Conservation (phyloP, 495 filamentous ascomycete genomes). For the Tuber brumale region DNA sequence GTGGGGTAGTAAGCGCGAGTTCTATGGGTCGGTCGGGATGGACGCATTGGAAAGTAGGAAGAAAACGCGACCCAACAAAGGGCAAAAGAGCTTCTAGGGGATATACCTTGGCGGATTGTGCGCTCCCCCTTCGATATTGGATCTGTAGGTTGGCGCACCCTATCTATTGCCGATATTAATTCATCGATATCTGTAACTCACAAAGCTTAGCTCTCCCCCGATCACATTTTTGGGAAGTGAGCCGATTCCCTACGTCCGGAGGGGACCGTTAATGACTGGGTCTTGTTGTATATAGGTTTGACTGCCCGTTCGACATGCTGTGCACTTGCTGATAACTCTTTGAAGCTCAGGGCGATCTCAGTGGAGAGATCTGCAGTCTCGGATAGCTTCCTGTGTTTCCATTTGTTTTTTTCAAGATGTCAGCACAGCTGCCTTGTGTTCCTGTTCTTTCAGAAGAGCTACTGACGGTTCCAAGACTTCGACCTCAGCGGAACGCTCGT, state of each 20-base stretch:
- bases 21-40: background rate
- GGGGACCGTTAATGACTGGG: too few relatives aligned
- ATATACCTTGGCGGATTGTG: slow-evolving; percentile 75
- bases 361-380: too few relatives aligned
- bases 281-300: slow-evolving; percentile 84
- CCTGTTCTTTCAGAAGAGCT: too few relatives aligned
- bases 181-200: slow-evolving; percentile 66
- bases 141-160: slow-evolving; percentile 78
- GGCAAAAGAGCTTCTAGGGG: background rate
- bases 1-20: background rate
- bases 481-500: too few relatives aligned
- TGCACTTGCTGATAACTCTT: slow-evolving; percentile 70
- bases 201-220: slow-evolving; percentile 9
- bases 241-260: too few relatives aligned
- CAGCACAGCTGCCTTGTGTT: too few relatives aligned
- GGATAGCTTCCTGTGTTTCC: too few relatives aligned
- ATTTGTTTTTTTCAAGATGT: too few relatives aligned
- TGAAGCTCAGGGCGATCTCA: too few relatives aligned
- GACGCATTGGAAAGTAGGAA: background rate
- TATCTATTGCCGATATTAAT: slow-evolving; percentile 77
- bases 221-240: too few relatives aligned
- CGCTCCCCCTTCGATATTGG: slow-evolving; percentile 80
- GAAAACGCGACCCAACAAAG: background rate
- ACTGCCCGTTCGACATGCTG: slow-evolving; percentile 89
- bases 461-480: too few relatives aligned